A percentile compares a stretch with the other conserved stretches of the same genome.
phyloP scores from a whole-genome alignment of 345 rosid genomes.

The rapeseed (Brassica napus) region DNA sequence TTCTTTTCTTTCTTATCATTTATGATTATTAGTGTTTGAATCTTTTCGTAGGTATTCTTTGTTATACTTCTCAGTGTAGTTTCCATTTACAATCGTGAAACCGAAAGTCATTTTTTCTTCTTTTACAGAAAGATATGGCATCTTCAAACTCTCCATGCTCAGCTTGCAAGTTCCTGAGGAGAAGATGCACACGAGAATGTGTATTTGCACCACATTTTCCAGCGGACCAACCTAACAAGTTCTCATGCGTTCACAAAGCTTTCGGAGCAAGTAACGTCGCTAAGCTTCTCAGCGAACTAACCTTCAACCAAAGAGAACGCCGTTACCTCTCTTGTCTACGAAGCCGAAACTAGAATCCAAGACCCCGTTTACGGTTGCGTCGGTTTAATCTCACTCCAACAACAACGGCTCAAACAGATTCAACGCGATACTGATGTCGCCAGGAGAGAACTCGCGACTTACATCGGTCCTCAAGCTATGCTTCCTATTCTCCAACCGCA shows the following conservation, averaged over 20 bases:
- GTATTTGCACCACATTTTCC: constrained; percentile 71
- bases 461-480: constrained; percentile 44
- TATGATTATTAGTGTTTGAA: constrained; percentile 18
- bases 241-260: constrained; percentile 52
- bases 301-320: constrained; percentile 57
- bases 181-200: constrained; percentile 69
- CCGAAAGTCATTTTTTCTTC: not conserved
- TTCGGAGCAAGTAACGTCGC: constrained; percentile 73
- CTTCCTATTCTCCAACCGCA: constrained; percentile 44
- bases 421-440: constrained; percentile 52
- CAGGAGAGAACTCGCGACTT: constrained; percentile 59
- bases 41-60: not conserved
- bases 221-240: constrained; percentile 54
- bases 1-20: not conserved
- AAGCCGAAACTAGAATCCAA: constrained; percentile 69
- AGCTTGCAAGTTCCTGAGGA: constrained; percentile 57
- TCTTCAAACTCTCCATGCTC: constrained; percentile 62
- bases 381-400: constrained; percentile 67
- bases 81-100: no score
- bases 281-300: constrained; percentile 59
- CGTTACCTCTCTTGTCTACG: constrained; percentile 64
- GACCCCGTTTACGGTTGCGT: constrained; percentile 96
- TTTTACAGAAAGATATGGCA: constrained; percentile 45
- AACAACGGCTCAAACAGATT: constrained; percentile 57
- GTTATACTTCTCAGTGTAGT: no score